Evolutionary conservation across 352 stramenopile species (phyloP).

Genomic region (Pythium angustatum): DNA sequence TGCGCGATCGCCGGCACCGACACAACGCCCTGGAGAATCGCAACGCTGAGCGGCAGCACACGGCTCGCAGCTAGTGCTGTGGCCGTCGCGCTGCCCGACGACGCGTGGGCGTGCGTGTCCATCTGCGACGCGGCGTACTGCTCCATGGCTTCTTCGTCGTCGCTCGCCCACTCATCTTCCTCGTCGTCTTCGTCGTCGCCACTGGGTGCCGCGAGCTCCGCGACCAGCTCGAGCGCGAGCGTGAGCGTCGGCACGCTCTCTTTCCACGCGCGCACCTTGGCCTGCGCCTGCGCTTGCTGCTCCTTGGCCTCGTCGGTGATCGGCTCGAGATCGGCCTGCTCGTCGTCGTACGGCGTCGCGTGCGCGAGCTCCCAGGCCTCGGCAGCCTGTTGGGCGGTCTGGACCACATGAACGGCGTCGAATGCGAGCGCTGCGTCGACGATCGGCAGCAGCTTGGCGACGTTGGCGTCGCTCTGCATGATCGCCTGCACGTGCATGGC

Average conservation of each 20-base stretch:
- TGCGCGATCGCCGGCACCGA: constrained; percentile 59
- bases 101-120: constrained; percentile 36
- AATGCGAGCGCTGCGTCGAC: constrained; percentile 77
- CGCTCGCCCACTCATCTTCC: constrained; percentile 84
- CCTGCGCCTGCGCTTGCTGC: constrained; percentile 60
- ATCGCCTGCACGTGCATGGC: constrained; percentile 79
- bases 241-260: constrained; percentile 80
- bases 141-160: constrained; percentile 90
- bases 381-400: constrained; percentile 68
- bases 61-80: constrained; percentile 47
- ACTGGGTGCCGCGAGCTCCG: constrained; percentile 53
- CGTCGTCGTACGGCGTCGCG: constrained; percentile 60
- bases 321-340: constrained; percentile 60
- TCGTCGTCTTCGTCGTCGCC: constrained; percentile 66
- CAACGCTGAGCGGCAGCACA: constrained; percentile 55
- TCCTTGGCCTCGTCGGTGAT: constrained; percentile 62
- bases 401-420: constrained; percentile 71
- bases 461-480: constrained; percentile 72
- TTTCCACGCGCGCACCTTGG: constrained; percentile 74
- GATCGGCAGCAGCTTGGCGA: constrained; percentile 65
- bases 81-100: constrained; percentile 27
- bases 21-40: constrained; percentile 78
- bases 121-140: constrained; percentile 69
- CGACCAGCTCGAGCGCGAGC: constrained; percentile 74
- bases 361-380: constrained; percentile 63